Conservation (phyloP, 495 filamentous ascomycete species). For the Penicillium chermesinum region DNA sequence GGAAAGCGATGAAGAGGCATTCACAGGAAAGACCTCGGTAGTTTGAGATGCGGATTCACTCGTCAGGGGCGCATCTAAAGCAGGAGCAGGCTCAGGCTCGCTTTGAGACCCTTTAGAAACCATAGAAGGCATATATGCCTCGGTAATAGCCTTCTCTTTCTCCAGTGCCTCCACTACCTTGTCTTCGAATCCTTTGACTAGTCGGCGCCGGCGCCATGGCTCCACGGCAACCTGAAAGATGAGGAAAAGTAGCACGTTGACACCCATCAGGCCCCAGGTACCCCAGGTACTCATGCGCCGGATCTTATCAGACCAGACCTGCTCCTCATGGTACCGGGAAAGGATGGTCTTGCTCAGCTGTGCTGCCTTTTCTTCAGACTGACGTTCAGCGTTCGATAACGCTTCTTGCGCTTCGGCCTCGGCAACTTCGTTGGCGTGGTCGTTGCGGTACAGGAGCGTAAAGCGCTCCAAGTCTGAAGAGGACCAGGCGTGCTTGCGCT, state of each 20-base stretch:
- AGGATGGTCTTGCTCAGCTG: constrained; percentile 75
- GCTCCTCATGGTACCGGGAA: constrained; percentile 93
- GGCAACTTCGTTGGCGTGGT: constrained; percentile 89
- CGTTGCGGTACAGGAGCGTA: constrained; percentile 83
- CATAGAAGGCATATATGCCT: constrained; percentile 20
- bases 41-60: constrained; percentile 6
- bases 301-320: constrained; percentile 99
- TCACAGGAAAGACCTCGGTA: constrained; percentile 5
- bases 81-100: constrained; percentile 11
- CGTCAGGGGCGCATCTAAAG: background rate
- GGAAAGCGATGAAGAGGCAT: constrained; percentile 16
- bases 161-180: constrained; percentile 80
- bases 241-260: constrained; percentile 87
- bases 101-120: constrained; percentile 10
- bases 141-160: constrained; percentile 51
- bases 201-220: constrained; percentile 76
- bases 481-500: constrained; percentile 90
- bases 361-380: constrained; percentile 68
- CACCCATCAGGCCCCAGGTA: constrained; percentile 95
- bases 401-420: constrained; percentile 68
- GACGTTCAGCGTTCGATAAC: constrained; percentile 66
- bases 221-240: constrained; percentile 90
- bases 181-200: constrained; percentile 73
- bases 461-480: constrained; percentile 87
- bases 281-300: constrained; percentile 95